A percentile compares a stretch with the other conserved stretches of the same genome.
These are phyloP conservation scores for Talaromyces pinophilus DNA, from an alignment of 2,329 filamentous ascomycete species.

Conservation along the genomic window DNA sequence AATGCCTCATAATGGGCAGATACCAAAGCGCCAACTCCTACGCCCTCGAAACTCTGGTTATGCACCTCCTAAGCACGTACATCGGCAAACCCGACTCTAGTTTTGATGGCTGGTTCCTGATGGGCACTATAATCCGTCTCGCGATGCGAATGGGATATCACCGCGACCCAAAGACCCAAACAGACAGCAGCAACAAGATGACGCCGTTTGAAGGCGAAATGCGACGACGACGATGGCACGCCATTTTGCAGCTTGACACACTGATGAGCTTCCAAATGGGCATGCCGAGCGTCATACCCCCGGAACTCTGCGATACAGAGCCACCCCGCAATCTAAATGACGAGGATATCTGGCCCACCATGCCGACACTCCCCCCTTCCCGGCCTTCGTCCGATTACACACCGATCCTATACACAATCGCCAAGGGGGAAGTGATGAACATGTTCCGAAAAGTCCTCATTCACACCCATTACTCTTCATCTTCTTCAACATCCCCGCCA, in stretches of 20 bases:
- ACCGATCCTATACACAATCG: conserved; percentile 38
- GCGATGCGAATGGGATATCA: conserved; percentile 61
- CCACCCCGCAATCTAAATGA: conserved; percentile 59
- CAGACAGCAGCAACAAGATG: conserved; percentile 51
- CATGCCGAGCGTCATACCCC: conserved; percentile 59
- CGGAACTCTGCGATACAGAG: conserved; percentile 58
- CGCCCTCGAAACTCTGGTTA: conserved; percentile 56
- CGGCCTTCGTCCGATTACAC: conserved; percentile 56
- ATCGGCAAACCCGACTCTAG: conserved; percentile 55
- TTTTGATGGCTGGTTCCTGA: conserved; percentile 54
- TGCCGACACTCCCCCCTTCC: conserved; percentile 50
- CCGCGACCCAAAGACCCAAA: conserved; percentile 51
- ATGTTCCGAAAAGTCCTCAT: conserved; percentile 35
- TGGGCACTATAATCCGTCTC: conserved; percentile 54
- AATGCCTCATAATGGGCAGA: conserved; percentile 57
- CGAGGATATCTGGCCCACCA: conserved; percentile 56
- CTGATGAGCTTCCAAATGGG: conserved; percentile 63
- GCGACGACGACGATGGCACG: conserved; percentile 38
- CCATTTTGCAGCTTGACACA: conserved; percentile 55
- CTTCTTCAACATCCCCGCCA: conserved; percentile 18
- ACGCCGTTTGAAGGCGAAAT: conserved; percentile 57
- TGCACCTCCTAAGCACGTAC: conserved; percentile 57
- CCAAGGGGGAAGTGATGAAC: conserved; percentile 34
- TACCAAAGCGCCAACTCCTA: conserved; percentile 54
- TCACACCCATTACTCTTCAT: conserved; percentile 25